phyloP scores from a whole-genome alignment of 192 early-diverging fungal genomes.

The Helicostylum pulchrum region DNA sequence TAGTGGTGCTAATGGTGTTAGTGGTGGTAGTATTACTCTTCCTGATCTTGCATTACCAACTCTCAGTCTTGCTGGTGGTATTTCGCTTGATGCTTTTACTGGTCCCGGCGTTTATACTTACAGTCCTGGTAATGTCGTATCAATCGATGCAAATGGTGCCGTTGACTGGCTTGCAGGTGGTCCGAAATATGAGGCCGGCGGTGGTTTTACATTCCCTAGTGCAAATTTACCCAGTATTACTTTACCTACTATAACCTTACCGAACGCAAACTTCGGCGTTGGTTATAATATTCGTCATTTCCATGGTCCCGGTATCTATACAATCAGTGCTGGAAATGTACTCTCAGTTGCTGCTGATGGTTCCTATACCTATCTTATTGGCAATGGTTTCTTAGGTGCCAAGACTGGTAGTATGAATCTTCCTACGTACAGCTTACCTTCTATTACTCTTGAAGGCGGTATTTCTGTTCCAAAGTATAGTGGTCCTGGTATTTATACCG shows the following conservation, averaged over 20 bases:
- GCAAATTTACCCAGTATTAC: background rate
- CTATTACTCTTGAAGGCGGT: background rate
- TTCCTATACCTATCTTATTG: background rate
- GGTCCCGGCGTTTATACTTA: background rate
- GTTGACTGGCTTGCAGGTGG: background rate
- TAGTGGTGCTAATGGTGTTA: too few species aligned
- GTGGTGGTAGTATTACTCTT: background rate
- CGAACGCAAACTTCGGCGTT: background rate
- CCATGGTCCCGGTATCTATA: background rate
- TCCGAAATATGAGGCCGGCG: background rate
- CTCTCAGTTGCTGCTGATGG: background rate
- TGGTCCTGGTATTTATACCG: constrained; percentile 2
- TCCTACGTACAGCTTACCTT: background rate
- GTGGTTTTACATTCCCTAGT: background rate
- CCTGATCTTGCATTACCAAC: background rate
- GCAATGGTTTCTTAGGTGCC: background rate
- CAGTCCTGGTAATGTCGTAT: background rate
- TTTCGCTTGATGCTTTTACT: background rate
- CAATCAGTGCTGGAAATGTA: background rate
- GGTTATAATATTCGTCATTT: background rate
- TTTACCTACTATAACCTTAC: background rate
- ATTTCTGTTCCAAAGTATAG: background rate
- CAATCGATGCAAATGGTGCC: background rate
- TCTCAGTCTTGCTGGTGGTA: background rate
- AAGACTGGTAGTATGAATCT: background rate